Evolutionary conservation across 805 yeast species (phyloP), one percentile per base, ranked within the genome.

Genomic region (Wickerhamomyces chaumierensis): DNA sequence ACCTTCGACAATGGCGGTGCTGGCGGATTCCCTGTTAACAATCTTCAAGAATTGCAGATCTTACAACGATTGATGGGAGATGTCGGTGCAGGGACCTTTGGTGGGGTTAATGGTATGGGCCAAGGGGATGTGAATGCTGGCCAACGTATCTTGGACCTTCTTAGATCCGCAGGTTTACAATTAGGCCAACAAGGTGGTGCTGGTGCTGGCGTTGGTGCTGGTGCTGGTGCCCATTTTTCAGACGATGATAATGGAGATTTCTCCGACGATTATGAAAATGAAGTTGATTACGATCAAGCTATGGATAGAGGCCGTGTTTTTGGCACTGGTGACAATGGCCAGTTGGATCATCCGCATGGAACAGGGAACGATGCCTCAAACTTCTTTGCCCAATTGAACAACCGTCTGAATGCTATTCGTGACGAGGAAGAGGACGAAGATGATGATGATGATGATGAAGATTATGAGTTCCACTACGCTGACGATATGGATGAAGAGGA

Each of bases 361-460:
- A 12, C 18, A 31, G 11, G n/a, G 15, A 12, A 18, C 4, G 18
- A 16, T 31, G 18, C 12, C 18, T 5, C 5, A 25, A 14, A 12
- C 12, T 31, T 31, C 17, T 31, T 16, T 31, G 33, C 9, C 15
- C 18, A 8, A 12, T 4, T 31, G 18, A 8, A 31, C 15, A 9
- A 31, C 5, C 18, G 18, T 16, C 15, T 16, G 17, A 15, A 31
- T 15, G 33, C 18, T 31, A 8, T 31, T n/a, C 53, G 40, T 16
- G 59, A 51, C 19, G 47, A 39, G 16, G 54, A 46, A 14, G 55
- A 46, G 7, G 36, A 37, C 8, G 36, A 34, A 34, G 39, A 35
- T 11, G 31, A 20, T 18, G 35, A 21, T 9, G 39, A 42, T 4
- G 44, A 39, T 29, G 40, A 38, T 19, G 38, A 38, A 14, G 37